These are phyloP conservation scores for Hyaloperonospora brassicae DNA, from an alignment of 352 stramenopile species.

Conservation along the genomic window DNA sequence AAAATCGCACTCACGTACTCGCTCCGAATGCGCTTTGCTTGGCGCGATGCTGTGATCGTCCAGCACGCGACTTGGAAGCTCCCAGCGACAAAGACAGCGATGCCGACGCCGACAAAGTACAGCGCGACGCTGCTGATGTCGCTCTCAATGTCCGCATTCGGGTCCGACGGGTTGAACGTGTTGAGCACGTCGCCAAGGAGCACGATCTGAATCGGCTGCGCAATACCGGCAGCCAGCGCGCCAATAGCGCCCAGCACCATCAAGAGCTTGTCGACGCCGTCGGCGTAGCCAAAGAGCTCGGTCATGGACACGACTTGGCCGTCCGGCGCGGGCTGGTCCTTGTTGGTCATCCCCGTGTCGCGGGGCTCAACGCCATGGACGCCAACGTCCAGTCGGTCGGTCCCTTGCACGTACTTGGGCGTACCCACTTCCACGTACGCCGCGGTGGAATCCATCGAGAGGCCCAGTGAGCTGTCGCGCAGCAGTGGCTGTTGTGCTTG, in stretches of 20 bases:
- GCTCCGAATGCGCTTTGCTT: conserved; percentile 49
- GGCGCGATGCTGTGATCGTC: conserved; percentile 52
- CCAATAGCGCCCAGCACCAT: conserved; percentile 46
- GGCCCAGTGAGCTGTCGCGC: no score
- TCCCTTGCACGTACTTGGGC: conserved; percentile 11
- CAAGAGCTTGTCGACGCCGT: conserved; percentile 43
- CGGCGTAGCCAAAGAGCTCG: conserved; percentile 49
- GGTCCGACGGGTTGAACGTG: conserved; percentile 46
- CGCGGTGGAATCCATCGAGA: conserved; percentile 14
- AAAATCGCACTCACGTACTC: conserved; percentile 50
- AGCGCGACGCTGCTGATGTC: conserved; percentile 34
- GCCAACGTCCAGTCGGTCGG: conserved; percentile 20
- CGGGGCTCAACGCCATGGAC: conserved; percentile 22
- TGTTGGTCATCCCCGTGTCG: conserved; percentile 2
- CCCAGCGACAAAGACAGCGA: conserved; percentile 42
- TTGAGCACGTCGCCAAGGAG: conserved; percentile 69
- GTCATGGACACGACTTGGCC: conserved; percentile 37
- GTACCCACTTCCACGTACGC: conserved; percentile 18
- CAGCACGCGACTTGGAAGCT: conserved; percentile 54
- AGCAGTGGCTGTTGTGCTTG: no score
- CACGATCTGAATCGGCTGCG: conserved; percentile 60
- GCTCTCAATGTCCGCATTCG: conserved; percentile 17
- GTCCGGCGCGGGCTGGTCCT: conserved; percentile 15
- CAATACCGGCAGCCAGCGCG: conserved; percentile 34
- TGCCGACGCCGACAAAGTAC: conserved; percentile 48